Conservation (phyloP, 306 rosid genomes). For the Castanea sativa region DNA sequence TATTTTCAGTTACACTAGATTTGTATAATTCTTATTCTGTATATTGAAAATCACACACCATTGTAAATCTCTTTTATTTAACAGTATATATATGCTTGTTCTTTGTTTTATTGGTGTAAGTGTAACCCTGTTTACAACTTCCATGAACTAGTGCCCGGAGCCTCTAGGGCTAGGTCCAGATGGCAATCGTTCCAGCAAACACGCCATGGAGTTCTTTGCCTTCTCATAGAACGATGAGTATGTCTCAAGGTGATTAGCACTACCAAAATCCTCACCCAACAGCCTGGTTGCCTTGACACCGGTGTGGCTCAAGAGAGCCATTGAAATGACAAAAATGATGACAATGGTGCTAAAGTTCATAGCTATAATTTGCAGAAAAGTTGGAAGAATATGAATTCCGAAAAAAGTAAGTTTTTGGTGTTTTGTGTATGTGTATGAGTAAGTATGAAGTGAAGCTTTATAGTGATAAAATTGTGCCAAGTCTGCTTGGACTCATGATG, state of each 20-base stretch:
- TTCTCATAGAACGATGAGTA: conserved; percentile 18
- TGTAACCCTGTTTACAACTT: neutral
- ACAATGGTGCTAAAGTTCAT: conserved; percentile 24
- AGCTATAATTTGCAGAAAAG: too few relatives aligned
- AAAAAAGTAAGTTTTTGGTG: neutral
- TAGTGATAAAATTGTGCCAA: neutral
- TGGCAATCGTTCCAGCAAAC: conserved; percentile 28
- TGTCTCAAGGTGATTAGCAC: conserved; percentile 24
- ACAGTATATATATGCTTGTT: too few relatives aligned
- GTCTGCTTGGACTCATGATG: neutral
- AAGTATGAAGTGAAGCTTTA: neutral
- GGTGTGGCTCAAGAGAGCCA: conserved; percentile 13
- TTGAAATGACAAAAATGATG: conserved; percentile 1
- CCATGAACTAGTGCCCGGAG: conserved; percentile 24
- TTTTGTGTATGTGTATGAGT: neutral
- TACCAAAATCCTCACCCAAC: conserved; percentile 25
- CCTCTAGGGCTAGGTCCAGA: conserved; percentile 36
- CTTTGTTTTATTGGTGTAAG: neutral
- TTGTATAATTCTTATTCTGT: too few relatives aligned
- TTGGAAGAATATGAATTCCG: too few relatives aligned
- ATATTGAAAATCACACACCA: too few relatives aligned
- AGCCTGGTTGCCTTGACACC: conserved; percentile 31
- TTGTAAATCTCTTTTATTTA: too few relatives aligned
- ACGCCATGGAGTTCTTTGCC: conserved; percentile 22
- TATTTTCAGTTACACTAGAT: too few relatives aligned